Percentiles rank a stretch among this genome's conserved stretches.
Evolutionary conservation across 139 green algal genomes (phyloP).

Genomic region (Trebouxia sp.): DNA sequence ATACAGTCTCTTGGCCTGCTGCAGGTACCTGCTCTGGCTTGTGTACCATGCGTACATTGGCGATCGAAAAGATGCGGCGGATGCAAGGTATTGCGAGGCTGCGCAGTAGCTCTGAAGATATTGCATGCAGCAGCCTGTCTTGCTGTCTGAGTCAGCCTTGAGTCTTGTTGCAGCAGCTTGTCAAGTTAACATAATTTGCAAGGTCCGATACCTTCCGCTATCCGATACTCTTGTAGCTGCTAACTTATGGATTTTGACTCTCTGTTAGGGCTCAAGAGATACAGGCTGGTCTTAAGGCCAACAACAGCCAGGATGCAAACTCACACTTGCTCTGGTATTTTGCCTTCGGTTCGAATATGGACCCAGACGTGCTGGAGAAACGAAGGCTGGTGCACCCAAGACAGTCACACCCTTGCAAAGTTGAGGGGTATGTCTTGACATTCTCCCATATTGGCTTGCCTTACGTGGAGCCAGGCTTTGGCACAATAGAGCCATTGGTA

Average conservation of each 20-base stretch:
- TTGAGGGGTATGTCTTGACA: background rate
- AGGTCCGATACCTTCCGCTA: too few species aligned
- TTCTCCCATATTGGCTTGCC: slow-evolving; percentile 4
- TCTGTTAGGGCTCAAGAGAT: too few species aligned
- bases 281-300: background rate
- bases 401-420: slow-evolving; percentile 9
- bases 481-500: background rate
- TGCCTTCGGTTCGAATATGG: slow-evolving; percentile 24
- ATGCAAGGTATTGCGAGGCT: too few species aligned
- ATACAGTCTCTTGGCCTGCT: too few species aligned
- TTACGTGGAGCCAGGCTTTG: slow-evolving; percentile 16
- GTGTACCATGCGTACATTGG: background rate
- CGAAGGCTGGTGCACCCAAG: background rate
- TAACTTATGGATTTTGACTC: too few species aligned
- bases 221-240: too few species aligned
- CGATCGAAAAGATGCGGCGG: background rate
- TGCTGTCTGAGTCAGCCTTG: too few species aligned
- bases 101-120: too few species aligned
- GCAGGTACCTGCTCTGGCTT: background rate
- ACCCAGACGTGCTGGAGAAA: background rate
- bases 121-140: too few species aligned
- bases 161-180: too few species aligned
- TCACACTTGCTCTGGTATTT: slow-evolving; percentile 10
- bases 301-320: background rate
- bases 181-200: too few species aligned